Evolutionary conservation across 1,284 basidiomycete species (phyloP).

Genomic region (Ceratobasidium sp.): DNA sequence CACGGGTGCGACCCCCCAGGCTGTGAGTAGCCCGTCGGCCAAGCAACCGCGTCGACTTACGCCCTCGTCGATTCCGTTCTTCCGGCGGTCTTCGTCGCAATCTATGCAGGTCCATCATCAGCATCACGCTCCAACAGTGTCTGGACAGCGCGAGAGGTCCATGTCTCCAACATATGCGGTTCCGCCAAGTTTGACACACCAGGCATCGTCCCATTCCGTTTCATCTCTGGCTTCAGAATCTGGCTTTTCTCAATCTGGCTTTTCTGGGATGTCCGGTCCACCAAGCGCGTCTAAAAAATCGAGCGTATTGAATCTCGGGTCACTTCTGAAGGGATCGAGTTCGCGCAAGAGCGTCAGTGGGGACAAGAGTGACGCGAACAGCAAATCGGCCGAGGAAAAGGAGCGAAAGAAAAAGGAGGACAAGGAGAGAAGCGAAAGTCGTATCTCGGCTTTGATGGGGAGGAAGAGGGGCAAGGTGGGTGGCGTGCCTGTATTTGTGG

Average conservation of each 20-base stretch:
- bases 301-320: constrained; percentile 77
- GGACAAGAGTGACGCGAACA: constrained; percentile 61
- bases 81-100: constrained; percentile 89
- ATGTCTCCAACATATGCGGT: constrained; percentile 63
- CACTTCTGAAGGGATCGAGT: constrained; percentile 80
- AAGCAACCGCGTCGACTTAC: constrained; percentile 66
- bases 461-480: constrained; percentile 90
- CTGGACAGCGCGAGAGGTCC: constrained; percentile 41
- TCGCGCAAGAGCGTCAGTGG: constrained; percentile 75
- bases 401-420: constrained; percentile 68
- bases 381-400: constrained; percentile 33
- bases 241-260: constrained; percentile 59
- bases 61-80: constrained; percentile 95
- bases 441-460: constrained; percentile 86
- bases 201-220: constrained; percentile 50
- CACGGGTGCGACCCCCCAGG: constrained; percentile 32
- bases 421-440: constrained; percentile 82
- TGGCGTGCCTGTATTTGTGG: constrained; percentile 44
- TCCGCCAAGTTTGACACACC: constrained; percentile 51
- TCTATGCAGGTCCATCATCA: constrained; percentile 66
- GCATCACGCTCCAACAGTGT: constrained; percentile 51
- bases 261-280: constrained; percentile 54
- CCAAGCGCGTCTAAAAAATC: constrained; percentile 68
- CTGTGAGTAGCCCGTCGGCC: constrained; percentile 42
- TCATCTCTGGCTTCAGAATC: constrained; percentile 62